Conservation (phyloP, 805 yeast genomes). For the Zygotorulaspora danielsina region DNA sequence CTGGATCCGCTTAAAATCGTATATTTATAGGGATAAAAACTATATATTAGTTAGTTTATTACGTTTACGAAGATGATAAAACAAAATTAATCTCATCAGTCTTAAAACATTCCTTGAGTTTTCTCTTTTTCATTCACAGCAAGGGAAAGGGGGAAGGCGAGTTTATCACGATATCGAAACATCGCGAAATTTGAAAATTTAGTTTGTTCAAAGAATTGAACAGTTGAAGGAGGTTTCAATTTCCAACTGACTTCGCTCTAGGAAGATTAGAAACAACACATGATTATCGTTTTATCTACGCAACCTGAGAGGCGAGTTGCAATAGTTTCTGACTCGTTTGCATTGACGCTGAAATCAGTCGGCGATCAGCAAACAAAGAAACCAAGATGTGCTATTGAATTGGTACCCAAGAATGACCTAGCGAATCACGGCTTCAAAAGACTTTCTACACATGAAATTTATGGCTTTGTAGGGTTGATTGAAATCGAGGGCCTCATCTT, state of each 20-base stretch:
- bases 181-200: neutral
- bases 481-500: slow-evolving; percentile 63
- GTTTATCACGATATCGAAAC: neutral
- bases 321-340: slow-evolving; percentile 38
- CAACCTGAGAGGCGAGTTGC: slow-evolving; percentile 30
- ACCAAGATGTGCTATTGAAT: slow-evolving; percentile 46
- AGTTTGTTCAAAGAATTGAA: no score
- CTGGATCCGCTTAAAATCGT: slow-evolving; percentile 18
- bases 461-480: slow-evolving; percentile 79
- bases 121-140: neutral
- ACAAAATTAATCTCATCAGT: neutral
- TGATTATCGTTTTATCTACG: slow-evolving; percentile 28
- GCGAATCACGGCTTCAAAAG: slow-evolving; percentile 39
- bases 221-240: no score
- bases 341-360: slow-evolving; percentile 44
- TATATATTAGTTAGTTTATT: neutral
- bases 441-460: slow-evolving; percentile 43
- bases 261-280: no score
- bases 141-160: slow-evolving; percentile 5
- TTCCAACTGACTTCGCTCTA: no score
- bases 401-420: slow-evolving; percentile 40
- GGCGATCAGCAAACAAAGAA: slow-evolving; percentile 23
- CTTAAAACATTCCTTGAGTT: neutral
- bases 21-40: neutral
- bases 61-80: slow-evolving; percentile 1